Conservation (phyloP, 2,329 filamentous ascomycete genomes). For the Periconia sp. region DNA sequence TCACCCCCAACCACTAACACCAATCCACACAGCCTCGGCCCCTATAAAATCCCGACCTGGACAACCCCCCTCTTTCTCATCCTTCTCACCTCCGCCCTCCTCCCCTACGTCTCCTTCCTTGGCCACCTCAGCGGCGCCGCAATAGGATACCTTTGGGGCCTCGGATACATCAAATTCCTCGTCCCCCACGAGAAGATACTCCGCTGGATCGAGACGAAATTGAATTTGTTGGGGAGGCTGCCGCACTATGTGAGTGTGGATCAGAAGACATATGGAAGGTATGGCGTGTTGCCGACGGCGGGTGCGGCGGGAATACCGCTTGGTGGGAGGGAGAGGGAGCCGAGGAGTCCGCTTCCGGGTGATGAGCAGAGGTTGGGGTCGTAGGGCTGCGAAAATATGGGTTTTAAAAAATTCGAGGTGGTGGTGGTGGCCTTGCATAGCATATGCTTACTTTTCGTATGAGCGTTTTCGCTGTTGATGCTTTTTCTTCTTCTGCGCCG, state of each 20-base stretch:
- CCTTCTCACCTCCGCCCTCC: constrained; percentile 71
- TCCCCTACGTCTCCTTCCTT: constrained; percentile 80
- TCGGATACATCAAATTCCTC: constrained; percentile 86
- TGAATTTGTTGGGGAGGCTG: constrained; percentile 80
- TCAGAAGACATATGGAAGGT: constrained; percentile 92
- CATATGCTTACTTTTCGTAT: too few species aligned
- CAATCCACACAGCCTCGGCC: constrained; percentile 50
- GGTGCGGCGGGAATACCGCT: constrained; percentile 21
- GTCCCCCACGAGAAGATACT: constrained; percentile 87
- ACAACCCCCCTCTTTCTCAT: constrained; percentile 79
- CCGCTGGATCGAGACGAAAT: constrained; percentile 83
- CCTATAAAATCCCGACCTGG: constrained; percentile 84
- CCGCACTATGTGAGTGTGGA: constrained; percentile 94
- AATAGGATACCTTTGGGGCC: constrained; percentile 83
- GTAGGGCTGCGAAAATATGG: too few species aligned
- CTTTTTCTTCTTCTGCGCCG: too few species aligned
- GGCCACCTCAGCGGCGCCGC: constrained; percentile 83
- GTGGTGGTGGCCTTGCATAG: too few species aligned
- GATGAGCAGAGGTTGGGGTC: constrained; percentile 35
- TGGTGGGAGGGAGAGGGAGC: neutral
- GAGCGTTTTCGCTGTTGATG: too few species aligned
- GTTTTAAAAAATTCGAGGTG: too few species aligned
- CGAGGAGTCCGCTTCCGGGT: constrained; percentile 22
- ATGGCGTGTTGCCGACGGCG: constrained; percentile 73
- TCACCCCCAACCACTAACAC: constrained; percentile 37